Base-by-base conservation (phyloP, 768 basidiomycete species). In the Lanmaoa pseudosensibilis region DNA sequence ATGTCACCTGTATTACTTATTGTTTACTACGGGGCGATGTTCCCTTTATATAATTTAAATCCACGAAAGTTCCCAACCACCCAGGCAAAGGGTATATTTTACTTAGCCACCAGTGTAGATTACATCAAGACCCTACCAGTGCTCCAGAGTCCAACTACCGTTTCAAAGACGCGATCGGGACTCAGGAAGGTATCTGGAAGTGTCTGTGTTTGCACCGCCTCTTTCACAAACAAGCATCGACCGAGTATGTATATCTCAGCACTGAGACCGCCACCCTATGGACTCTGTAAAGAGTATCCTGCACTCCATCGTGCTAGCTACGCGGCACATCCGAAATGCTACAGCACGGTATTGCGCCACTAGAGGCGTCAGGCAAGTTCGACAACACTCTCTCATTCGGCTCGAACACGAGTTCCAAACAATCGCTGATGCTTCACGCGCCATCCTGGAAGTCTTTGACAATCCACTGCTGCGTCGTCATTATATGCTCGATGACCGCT, bases 251-350 rank as follows among this genome's bases (percentile, higher is more conserved):
- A 4, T 27, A 6, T 6, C 6, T 27, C n/a, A n/a, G n/a, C n/a
- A n/a, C 33, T 33, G 33, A 33, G 4, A 21, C 3, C 23, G 15
- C 47, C 16, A 40, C 16, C 6, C n/a, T 8, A 57, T 58, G 48
- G 41, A 61, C 32, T 45, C 59, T 46, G 59, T 36, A 40, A 61
- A 51, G 33, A 38, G 12, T 18, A 23, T 40, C 13, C 16, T 56
- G 2, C 15, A 32, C 8, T 34, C 53, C 2, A 50, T 56, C 18
- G 13, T 55, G 10, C 6, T 27, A 10, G 36, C 39, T 3, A 56
- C 50, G 0, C 10, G 36, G 21, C 54, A 41, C 4, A 16, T 61
- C 4, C 50, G 15, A 11, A 50, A 33, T 2, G 23, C 34, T 1
- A 46, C 16, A 4, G 3, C 30, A 15, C 41, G 11, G 19, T 51